Evolutionary conservation across 139 green algal genomes (phyloP).

Genomic region (Picochlorum sp.): DNA sequence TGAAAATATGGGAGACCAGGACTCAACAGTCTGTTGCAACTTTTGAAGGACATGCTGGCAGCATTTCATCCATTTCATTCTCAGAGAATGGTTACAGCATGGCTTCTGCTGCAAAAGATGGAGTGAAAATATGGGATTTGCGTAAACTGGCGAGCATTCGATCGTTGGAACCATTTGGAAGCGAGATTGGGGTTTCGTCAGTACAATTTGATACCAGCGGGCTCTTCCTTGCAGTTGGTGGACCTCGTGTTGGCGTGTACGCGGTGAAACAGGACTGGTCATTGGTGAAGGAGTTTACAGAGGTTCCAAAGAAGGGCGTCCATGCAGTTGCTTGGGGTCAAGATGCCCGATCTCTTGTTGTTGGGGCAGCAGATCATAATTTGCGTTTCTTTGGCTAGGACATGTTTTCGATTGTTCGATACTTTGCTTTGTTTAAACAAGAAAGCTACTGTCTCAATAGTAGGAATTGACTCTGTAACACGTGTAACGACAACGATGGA

Average conservation of each 20-base stretch:
- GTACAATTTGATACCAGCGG: constrained; percentile 68
- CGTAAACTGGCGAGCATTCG: constrained; percentile 85
- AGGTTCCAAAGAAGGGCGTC: constrained; percentile 66
- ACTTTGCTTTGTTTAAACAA: background rate
- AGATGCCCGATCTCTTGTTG: constrained; percentile 51
- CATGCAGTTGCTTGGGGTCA: constrained; percentile 43
- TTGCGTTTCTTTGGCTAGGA: constrained; percentile 49
- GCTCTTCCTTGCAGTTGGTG: constrained; percentile 75
- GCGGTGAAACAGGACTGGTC: constrained; percentile 68
- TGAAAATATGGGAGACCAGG: constrained; percentile 83
- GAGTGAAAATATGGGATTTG: constrained; percentile 96
- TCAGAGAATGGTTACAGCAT: constrained; percentile 93
- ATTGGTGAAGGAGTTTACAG: constrained; percentile 40
- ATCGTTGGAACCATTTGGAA: constrained; percentile 48
- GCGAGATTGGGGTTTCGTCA: constrained; percentile 18
- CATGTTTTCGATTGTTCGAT: background rate
- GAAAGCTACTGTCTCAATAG: background rate
- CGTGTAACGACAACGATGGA: too few species aligned
- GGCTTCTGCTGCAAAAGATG: constrained; percentile 58
- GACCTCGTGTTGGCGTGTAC: constrained; percentile 53
- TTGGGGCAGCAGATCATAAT: constrained; percentile 78
- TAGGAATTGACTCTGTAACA: background rate
- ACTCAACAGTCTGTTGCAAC: constrained; percentile 70
- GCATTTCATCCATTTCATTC: constrained; percentile 64
- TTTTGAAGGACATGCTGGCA: constrained; percentile 58